Evolutionary conservation across 1,284 basidiomycete species (phyloP), one percentile per base, ranked within the genome.

Genomic region (Flammula alnicola): DNA sequence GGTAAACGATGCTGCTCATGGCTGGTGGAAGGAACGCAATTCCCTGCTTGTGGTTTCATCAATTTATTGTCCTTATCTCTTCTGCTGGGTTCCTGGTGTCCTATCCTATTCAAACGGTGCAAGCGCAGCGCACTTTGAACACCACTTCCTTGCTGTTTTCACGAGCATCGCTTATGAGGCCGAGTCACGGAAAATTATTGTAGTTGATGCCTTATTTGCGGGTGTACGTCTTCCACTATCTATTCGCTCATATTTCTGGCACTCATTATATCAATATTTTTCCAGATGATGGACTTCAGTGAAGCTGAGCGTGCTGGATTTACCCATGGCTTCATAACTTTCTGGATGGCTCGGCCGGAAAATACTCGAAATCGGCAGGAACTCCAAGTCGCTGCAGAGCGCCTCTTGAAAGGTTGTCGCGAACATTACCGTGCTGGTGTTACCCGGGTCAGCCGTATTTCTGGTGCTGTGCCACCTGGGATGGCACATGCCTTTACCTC

Each of bases 1-100:
- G 39, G 61, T 71, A 17, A 63, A 61, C 31, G 66, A 72, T 56
- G 69, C 63, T 1, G 60, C 67, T 7, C 67, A 70, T 53, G 54
- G 58, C 2, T 62, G 48, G 51, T 62, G 60, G 60, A 50, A 42
- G 14, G 51, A 59, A 8, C 35, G 37, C 1, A 56, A 53, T 12
- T 49, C 47, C 2, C 41, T 62, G 2, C 52, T 62, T 7, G 50
- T 62, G 49, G 39, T 62, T 8, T 43, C 51, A n/a, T 62, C 60
- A 7, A 40, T 42, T 2, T 62, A 62, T 37, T 60, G 51, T 25
- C 47, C 47, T 1, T 29, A 45, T 8, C 48, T 68, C 3, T 26
- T 37, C 3, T 57, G 57, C 39, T 69, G 66, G 67, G 53, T 66
- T 32, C 67, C 67, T 1, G 61, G 49, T 4, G 16, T 69, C 1